Evolutionary conservation across 2,329 filamentous ascomycete genomes (phyloP).

Genomic region (Fusarium nurragi): DNA sequence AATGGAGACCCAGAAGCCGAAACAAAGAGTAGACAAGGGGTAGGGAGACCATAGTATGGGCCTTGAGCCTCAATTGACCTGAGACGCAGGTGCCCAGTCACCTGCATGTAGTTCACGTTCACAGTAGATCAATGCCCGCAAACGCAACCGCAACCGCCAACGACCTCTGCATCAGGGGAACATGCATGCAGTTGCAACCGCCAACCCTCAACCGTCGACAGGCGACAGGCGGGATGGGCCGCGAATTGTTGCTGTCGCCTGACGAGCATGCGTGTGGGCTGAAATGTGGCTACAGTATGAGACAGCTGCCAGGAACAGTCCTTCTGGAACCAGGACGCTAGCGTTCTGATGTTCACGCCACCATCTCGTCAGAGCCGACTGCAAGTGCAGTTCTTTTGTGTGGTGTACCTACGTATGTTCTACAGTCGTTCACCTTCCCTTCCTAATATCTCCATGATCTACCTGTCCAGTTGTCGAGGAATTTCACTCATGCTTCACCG

Average conservation of each 20-base stretch:
- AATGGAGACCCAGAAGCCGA: slow-evolving; percentile 17
- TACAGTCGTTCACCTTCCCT: not conserved
- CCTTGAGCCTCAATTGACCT: slow-evolving; percentile 9
- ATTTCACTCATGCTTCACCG: slow-evolving; percentile 1
- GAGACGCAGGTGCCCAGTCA: slow-evolving; percentile 24
- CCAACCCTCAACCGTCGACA: slow-evolving; percentile 4
- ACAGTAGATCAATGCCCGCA: slow-evolving; percentile 14
- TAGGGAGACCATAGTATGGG: slow-evolving; percentile 2
- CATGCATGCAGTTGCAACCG: slow-evolving; percentile 21
- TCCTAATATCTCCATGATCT: not conserved
- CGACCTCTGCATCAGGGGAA: not conserved
- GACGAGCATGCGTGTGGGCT: slow-evolving; percentile 6
- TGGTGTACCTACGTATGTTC: not conserved
- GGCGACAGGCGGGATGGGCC: slow-evolving; percentile 17
- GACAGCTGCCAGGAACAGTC: slow-evolving; percentile 5
- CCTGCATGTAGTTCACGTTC: slow-evolving; percentile 9
- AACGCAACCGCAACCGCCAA: not conserved
- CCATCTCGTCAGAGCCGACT: slow-evolving; percentile 3
- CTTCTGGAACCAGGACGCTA: slow-evolving; percentile 30
- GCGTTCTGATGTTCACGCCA: slow-evolving; percentile 25
- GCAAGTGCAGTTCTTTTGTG: slow-evolving; percentile 2
- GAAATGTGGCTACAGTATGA: not conserved
- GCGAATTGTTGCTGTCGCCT: slow-evolving; percentile 8
- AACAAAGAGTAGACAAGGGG: slow-evolving; percentile 8
- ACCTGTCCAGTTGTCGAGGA: not conserved